Conservation (phyloP, 2,329 filamentous ascomycete genomes). For the Delphinella strobiligena region DNA sequence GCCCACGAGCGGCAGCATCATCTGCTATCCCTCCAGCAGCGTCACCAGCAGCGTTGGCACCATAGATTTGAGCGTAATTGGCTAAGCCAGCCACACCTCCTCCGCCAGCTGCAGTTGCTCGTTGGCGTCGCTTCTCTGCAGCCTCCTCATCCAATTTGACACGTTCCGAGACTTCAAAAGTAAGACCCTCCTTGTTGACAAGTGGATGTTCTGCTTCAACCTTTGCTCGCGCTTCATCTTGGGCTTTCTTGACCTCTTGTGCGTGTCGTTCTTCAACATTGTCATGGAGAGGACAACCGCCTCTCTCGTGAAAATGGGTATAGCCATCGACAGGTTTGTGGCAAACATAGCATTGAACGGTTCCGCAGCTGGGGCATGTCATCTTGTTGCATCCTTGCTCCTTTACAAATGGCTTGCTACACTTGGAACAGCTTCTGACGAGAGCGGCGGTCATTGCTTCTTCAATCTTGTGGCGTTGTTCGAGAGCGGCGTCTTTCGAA, state of each 20-base stretch:
- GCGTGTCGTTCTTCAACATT: conserved; percentile 47
- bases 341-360: conserved; percentile 57
- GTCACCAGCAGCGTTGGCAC: too few relatives aligned
- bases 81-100: background rate
- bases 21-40: too few relatives aligned
- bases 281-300: conserved; percentile 59
- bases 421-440: conserved; percentile 62
- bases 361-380: conserved; percentile 50
- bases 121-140: background rate
- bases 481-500: conserved; percentile 44
- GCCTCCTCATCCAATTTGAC: background rate
- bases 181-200: conserved; percentile 45
- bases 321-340: conserved; percentile 52
- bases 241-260: conserved; percentile 50
- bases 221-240: conserved; percentile 43
- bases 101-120: background rate
- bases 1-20: too few relatives aligned
- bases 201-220: conserved; percentile 48
- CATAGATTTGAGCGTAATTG: too few relatives aligned
- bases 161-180: conserved; percentile 45
- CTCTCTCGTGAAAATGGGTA: conserved; percentile 53
- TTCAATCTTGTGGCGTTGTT: conserved; percentile 56
- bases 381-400: conserved; percentile 75
- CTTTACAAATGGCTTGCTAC: conserved; percentile 68
- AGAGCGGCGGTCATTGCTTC: conserved; percentile 75